Evolutionary conservation across 1,284 basidiomycete genomes (phyloP), one percentile per base, ranked within the genome.

Genomic region (Sporisorium iseilematis-ciliati): DNA sequence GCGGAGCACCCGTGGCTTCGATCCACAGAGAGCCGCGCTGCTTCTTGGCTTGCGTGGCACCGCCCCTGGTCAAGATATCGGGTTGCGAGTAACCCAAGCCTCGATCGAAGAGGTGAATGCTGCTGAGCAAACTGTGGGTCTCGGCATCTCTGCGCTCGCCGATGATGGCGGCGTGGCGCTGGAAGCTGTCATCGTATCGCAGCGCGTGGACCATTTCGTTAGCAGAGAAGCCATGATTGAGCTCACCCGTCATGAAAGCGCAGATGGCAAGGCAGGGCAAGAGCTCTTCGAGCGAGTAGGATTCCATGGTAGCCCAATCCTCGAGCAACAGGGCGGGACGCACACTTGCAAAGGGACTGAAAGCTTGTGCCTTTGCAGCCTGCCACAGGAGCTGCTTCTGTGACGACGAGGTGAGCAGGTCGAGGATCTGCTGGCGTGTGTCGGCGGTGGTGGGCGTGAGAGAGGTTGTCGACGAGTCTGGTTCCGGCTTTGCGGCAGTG

Each of bases 231-330:
- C 68, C 68, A 12, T 57, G 65, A 12, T 72, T 71, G 33, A 76
- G 56, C 29, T 72, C 68, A 43, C 74, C 74, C 3, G 68, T 72
- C 64, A 67, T 68, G 35, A 71, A 68, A 20, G 65, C 74, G 49
- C 68, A 72, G 43, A 65, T 72, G 21, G 57, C 67, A 4, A 76
- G 45, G 33, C 65, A 62, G 6, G 64, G 65, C 51, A 72, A 50
- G 14, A 71, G 68, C 41, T 62, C 65, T 18, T 68, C 57, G 7
- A 76, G 62, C 23, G 74, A 71, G 38, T 59, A 66, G 11, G 68
- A 76, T 45, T 76, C 74, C 42, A 76, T 65, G 53, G 57, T 67
- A 18, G 65, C 57, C 74, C 74, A 76, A 26, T 71, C 74, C 31
- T 76, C 74, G 31, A 72, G 62, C 23, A 76, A 48, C 41, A 75